Conservation (phyloP, 768 basidiomycete genomes). For the Pleurotus sapidus region DNA sequence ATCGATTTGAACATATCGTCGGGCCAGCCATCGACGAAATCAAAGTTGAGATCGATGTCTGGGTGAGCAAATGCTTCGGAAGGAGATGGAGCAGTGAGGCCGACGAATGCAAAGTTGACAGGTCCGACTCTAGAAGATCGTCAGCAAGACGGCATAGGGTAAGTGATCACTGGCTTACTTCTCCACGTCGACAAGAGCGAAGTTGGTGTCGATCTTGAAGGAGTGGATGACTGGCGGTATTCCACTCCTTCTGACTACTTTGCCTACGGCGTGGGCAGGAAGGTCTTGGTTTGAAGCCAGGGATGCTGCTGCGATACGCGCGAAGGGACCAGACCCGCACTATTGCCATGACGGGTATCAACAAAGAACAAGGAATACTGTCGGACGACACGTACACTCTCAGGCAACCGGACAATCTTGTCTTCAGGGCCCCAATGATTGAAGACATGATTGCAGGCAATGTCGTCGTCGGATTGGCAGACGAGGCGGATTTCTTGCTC, state of each 20-base stretch:
- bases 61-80: neutral
- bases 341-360: too few species aligned
- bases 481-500: too few species aligned
- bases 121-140: neutral
- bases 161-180: conserved; percentile 11
- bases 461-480: too few species aligned
- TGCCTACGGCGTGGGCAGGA: conserved; percentile 18
- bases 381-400: too few species aligned
- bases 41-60: conserved; percentile 8
- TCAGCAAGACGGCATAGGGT: neutral
- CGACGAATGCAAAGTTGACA: neutral
- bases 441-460: too few species aligned
- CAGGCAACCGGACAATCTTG: too few species aligned
- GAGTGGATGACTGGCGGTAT: conserved; percentile 23
- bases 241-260: conserved; percentile 22
- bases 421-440: too few species aligned
- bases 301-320: conserved; percentile 29
- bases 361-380: too few species aligned
- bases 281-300: conserved; percentile 32
- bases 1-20: neutral
- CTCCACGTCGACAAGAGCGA: conserved; percentile 19
- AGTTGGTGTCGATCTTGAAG: conserved; percentile 33
- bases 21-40: conserved; percentile 11
- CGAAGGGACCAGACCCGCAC: conserved; percentile 17
- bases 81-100: neutral